Conservation (phyloP, 768 basidiomycete genomes). For the Lyophyllum semitale region DNA sequence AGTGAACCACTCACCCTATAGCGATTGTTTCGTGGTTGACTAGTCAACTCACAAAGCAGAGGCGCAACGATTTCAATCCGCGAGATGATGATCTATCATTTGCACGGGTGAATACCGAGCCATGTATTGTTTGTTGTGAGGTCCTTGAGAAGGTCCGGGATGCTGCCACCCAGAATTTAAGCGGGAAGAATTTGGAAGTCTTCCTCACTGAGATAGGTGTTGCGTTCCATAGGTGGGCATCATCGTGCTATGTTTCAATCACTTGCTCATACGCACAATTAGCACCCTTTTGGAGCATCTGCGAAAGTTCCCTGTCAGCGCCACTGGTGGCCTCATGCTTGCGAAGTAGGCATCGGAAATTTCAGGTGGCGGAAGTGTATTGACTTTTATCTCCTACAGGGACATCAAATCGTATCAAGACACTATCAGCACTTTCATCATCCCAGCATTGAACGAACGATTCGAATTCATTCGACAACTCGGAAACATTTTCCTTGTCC, state of each 20-base stretch:
- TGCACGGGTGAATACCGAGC: conserved; percentile 92
- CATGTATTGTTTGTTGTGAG: conserved; percentile 85
- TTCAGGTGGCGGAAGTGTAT: background rate
- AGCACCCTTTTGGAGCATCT: conserved; percentile 93
- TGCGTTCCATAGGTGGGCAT: conserved; percentile 81
- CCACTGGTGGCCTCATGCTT: conserved; percentile 95
- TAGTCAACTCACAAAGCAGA: conserved; percentile 83
- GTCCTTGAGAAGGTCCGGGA: conserved; percentile 81
- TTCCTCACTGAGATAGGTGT: conserved; percentile 94
- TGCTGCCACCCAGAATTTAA: conserved; percentile 71
- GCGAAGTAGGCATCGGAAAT: conserved; percentile 71
- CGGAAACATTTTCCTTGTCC: conserved; percentile 95
- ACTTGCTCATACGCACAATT: conserved; percentile 2
- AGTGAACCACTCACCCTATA: conserved; percentile 26
- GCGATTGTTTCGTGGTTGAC: conserved; percentile 77
- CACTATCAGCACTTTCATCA: conserved; percentile 75
- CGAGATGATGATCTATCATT: conserved; percentile 95
- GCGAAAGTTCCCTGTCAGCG: conserved; percentile 94
- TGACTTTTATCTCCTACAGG: conserved; percentile 40
- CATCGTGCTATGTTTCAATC: background rate
- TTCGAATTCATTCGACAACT: conserved; percentile 98
- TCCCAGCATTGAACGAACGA: conserved; percentile 85
- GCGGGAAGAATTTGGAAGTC: conserved; percentile 89
- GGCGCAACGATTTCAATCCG: conserved; percentile 96
- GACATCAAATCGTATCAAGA: conserved; percentile 98